Evolutionary conservation across 148 eudicot species (phyloP).

Genomic region (Vaccinium macrocarpon): DNA sequence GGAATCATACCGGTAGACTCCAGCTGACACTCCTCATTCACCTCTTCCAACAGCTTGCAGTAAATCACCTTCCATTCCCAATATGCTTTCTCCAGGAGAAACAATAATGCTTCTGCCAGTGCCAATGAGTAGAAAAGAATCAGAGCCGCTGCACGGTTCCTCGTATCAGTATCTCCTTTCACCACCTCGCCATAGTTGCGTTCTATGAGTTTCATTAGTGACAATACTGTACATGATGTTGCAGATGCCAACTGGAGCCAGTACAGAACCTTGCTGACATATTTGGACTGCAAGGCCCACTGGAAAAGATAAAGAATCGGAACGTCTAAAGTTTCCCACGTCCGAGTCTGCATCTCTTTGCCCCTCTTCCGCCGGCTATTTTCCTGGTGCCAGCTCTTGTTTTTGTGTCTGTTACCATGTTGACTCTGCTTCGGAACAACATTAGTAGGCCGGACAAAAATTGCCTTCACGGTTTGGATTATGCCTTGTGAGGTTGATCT

Average conservation of each 20-base stretch:
- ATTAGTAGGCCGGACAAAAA: conserved; percentile 28
- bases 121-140: conserved; percentile 72
- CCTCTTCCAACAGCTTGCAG: conserved; percentile 50
- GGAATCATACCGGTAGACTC: conserved; percentile 58
- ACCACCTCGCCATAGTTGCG: conserved; percentile 54
- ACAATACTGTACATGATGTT: conserved; percentile 58
- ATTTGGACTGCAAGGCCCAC: conserved; percentile 20
- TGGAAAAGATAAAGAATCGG: conserved; percentile 62
- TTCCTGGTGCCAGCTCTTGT: no score
- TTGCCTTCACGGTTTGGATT: conserved; percentile 20
- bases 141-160: conserved; percentile 65
- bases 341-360: conserved; percentile 28
- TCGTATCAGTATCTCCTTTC: conserved; percentile 57
- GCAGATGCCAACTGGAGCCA: conserved; percentile 76
- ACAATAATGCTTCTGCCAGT: conserved; percentile 77
- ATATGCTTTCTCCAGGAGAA: conserved; percentile 74
- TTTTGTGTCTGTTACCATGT: not conserved
- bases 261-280: conserved; percentile 66
- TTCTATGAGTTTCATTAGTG: conserved; percentile 53
- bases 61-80: conserved; percentile 65
- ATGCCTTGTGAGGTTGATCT: conserved; percentile 44
- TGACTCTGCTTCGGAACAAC: conserved; percentile 8
- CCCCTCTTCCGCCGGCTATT: conserved; percentile 21
- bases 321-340: conserved; percentile 64
- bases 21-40: conserved; percentile 59